These are phyloP conservation scores for Xylaria bambusicola DNA, from an alignment of 495 filamentous ascomycete species.

Conservation along the genomic window DNA sequence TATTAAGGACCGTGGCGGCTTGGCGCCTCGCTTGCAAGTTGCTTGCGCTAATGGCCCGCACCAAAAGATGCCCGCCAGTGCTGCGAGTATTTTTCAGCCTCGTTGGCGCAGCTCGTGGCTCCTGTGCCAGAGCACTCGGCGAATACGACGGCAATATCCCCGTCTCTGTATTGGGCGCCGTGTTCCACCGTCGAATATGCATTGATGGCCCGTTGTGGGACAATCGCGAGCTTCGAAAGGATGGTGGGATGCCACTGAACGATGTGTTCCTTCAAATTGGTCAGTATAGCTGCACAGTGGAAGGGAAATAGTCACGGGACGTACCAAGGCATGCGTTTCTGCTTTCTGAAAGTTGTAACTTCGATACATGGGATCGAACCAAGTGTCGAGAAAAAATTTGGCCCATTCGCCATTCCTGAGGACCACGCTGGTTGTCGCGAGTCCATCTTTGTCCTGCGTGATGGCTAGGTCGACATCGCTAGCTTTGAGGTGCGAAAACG, in stretches of 20 bases:
- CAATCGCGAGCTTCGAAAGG: constrained; percentile 78
- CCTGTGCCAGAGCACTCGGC: constrained; percentile 63
- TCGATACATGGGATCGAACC: constrained; percentile 93
- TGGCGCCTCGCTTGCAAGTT: neutral
- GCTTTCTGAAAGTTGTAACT: constrained; percentile 95
- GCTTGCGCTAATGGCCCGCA: neutral
- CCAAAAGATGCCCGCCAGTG: constrained; percentile 49
- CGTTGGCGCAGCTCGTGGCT: constrained; percentile 66
- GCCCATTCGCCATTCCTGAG: constrained; percentile 85
- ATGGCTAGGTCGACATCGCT: constrained; percentile 80
- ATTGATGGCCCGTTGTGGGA: constrained; percentile 82
- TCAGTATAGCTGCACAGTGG: constrained; percentile 21
- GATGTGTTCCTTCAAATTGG: constrained; percentile 73
- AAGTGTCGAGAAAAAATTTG: constrained; percentile 88
- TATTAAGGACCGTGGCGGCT: constrained; percentile 23
- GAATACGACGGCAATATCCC: constrained; percentile 81
- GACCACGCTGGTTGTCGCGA: constrained; percentile 76
- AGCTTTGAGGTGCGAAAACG: constrained; percentile 76
- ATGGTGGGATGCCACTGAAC: constrained; percentile 99
- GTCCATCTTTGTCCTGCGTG: constrained; percentile 81
- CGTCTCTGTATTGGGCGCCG: constrained; percentile 69
- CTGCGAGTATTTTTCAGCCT: constrained; percentile 52
- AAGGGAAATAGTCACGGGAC: constrained; percentile 22
- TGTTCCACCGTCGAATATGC: constrained; percentile 56
- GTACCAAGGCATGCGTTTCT: constrained; percentile 87